phyloP scores from a whole-genome alignment of 345 rosid genomes.

The Geranium brycei region DNA sequence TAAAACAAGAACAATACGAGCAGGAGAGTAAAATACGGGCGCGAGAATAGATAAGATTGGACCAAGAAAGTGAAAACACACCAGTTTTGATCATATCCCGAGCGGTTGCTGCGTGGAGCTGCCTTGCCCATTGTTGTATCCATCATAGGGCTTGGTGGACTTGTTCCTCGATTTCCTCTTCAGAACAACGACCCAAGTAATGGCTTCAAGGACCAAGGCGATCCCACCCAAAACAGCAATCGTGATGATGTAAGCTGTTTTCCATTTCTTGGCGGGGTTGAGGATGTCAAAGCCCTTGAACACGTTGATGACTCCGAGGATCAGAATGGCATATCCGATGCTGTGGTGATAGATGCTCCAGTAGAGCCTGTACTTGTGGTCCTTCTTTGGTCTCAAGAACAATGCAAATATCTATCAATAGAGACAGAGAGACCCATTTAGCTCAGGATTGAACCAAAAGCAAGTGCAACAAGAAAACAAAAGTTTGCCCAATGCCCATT shows the following conservation, averaged over 20 bases:
- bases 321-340: conserved; percentile 46
- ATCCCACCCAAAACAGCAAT: conserved; percentile 42
- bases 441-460: conserved; percentile 1
- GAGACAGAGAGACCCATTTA: conserved; percentile 1
- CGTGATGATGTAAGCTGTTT: conserved; percentile 31
- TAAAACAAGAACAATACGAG: too few relatives aligned
- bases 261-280: conserved; percentile 44
- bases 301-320: conserved; percentile 52
- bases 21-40: too few relatives aligned
- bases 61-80: too few relatives aligned
- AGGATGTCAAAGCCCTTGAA: conserved; percentile 64
- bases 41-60: too few relatives aligned
- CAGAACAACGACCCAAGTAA: conserved; percentile 62
- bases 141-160: conserved; percentile 40
- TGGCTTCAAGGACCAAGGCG: conserved; percentile 43
- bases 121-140: conserved; percentile 30
- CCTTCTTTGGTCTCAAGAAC: conserved; percentile 70
- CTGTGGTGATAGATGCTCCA: conserved; percentile 83
- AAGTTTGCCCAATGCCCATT: too few relatives aligned
- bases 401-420: conserved; percentile 49
- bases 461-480: too few relatives aligned
- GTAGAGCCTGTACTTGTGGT: conserved; percentile 56
- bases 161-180: conserved; percentile 37
- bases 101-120: conserved; percentile 22
- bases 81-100: conserved; percentile 7